Conservation (phyloP, 371 early-diverging fungal species). For the Phascolomyces articulosus region DNA sequence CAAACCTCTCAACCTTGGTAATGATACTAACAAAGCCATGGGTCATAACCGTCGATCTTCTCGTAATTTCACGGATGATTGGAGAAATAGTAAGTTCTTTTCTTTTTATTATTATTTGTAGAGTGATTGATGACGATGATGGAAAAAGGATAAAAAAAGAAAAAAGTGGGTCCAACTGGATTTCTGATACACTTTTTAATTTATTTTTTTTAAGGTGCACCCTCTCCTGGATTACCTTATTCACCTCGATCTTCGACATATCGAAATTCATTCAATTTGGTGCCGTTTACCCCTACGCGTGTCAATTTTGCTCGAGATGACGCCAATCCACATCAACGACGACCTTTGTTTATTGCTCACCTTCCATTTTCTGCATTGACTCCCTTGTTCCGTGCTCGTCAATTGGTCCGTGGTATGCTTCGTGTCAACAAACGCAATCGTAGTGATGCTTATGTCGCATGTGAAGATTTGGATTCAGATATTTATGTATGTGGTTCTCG, state of each 20-base stretch:
- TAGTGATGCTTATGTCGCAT: constrained; percentile 85
- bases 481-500: constrained; percentile 79
- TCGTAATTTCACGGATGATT: constrained; percentile 47
- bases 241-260: constrained; percentile 21
- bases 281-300: constrained; percentile 56
- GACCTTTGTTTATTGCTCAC: constrained; percentile 62
- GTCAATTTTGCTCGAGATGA: constrained; percentile 55
- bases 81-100: constrained; percentile 37
- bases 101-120: not conserved
- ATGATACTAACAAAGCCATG: constrained; percentile 26
- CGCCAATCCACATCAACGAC: constrained; percentile 58
- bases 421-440: constrained; percentile 86
- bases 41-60: constrained; percentile 35
- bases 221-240: constrained; percentile 14
- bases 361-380: constrained; percentile 61
- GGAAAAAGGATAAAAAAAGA: no score
- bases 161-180: no score
- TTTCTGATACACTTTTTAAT: no score
- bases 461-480: constrained; percentile 67
- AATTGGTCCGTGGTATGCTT: constrained; percentile 68
- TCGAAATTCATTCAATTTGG: constrained; percentile 37
- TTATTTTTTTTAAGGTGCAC: constrained; percentile 3
- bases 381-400: constrained; percentile 48
- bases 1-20: constrained; percentile 35
- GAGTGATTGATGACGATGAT: no score